Base-by-base conservation (phyloP, 768 basidiomycete genomes). In the Leccinum disarticulatum region DNA sequence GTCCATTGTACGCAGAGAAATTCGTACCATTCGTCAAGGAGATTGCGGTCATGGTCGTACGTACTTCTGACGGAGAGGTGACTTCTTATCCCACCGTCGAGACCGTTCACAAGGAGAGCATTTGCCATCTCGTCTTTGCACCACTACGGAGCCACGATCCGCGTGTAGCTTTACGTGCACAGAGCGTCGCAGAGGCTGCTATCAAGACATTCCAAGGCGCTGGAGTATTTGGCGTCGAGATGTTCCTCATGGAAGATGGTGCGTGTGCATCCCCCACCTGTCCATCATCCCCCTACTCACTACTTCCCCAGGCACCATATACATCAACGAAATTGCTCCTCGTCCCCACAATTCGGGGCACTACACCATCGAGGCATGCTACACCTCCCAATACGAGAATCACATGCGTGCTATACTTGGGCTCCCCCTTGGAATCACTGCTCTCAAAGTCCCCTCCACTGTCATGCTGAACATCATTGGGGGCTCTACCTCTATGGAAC, bases 341-440 rank as follows among this genome's bases (percentile, higher is more conserved):
- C 85, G 97, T 17, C 96, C 97, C 1, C 97, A 99, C 73, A 99
- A 98, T 77, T 98, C 95, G 9, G 97, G 96, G 0, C 97, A 99
- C 73, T 96, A 98, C 74, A 97, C 95, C 30, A 98, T 98, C 69
- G 97, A 98, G 77, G 95, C 96, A 0, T 98, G 95, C 73, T 81
- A 93, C 65, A 92, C 94, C 3, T 98, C 96, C 2, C 97, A 98
- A 76, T 99, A 92, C 76, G 93, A 94, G 73, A 97, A 98, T 66
- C 97, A 98, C 73, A 87, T 98, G 54, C 93, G 95, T 36, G 91
- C 95, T 19, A 95, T 99, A 73, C 86, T 98, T 14, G 83, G 82
- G 38, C 82, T 98, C 6, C 95, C 95, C 8, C 82, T 98, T 19
- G 96, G 95, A 28, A 91, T 91, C 4, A 94, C 95, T 0, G 78